phyloP scores from a whole-genome alignment of 2,329 filamentous ascomycete species.

The Fusarium gaditjirri region DNA sequence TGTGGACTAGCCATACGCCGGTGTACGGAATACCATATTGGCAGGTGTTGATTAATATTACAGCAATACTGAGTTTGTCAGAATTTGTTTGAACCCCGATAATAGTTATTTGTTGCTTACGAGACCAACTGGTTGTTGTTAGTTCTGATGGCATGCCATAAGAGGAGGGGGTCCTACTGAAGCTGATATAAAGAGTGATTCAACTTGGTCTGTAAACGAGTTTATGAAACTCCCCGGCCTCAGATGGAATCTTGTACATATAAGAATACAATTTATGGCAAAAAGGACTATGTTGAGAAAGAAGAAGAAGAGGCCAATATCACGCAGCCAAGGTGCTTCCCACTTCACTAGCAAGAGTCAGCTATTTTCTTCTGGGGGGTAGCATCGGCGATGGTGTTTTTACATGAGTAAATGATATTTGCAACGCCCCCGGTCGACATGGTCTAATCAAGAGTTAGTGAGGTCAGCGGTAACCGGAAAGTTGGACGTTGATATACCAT shows the following conservation, averaged over 20 bases:
- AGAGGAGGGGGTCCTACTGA: slow-evolving; percentile 53
- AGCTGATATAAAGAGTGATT: slow-evolving; percentile 81
- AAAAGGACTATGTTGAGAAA: slow-evolving; percentile 73
- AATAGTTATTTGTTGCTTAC: slow-evolving; percentile 45
- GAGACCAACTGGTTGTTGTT: slow-evolving; percentile 53
- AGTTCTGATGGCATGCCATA: slow-evolving; percentile 14
- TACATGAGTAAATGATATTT: slow-evolving; percentile 60
- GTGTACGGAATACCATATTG: slow-evolving; percentile 76
- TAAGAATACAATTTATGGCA: slow-evolving; percentile 69
- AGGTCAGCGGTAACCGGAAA: not conserved
- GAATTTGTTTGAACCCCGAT: not conserved
- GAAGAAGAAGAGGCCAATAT: slow-evolving; percentile 70
- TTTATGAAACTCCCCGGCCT: slow-evolving; percentile 76
- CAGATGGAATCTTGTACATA: slow-evolving; percentile 74
- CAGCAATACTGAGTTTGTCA: slow-evolving; percentile 67
- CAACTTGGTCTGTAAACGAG: slow-evolving; percentile 80
- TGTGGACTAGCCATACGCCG: slow-evolving; percentile 68
- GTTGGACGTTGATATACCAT: slow-evolving; percentile 46
- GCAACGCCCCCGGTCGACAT: slow-evolving; percentile 67
- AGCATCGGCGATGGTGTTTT: not conserved
- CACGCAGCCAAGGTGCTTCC: slow-evolving; percentile 63
- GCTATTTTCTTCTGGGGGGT: not conserved
- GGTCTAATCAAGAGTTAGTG: slow-evolving; percentile 31
- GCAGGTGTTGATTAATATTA: slow-evolving; percentile 80
- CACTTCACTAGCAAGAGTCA: slow-evolving; percentile 37